Evolutionary conservation across 2,329 filamentous ascomycete genomes (phyloP).

Genomic region (Ophiosphaerella korrae): DNA sequence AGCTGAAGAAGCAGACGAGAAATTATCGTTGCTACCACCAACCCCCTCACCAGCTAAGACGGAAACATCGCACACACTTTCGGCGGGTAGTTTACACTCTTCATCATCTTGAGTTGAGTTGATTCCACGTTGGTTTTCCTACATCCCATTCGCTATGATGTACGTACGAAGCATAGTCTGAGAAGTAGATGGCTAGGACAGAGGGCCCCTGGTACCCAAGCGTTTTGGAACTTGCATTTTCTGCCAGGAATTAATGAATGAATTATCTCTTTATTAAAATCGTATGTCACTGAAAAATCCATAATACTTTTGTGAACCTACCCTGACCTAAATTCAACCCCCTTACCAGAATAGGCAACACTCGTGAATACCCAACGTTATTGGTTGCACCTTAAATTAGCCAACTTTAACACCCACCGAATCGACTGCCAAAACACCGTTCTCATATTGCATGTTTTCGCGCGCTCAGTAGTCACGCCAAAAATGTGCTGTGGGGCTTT

Average conservation of each 20-base stretch:
- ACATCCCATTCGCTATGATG: too few species aligned
- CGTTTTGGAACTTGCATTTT: too few species aligned
- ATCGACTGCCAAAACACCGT: not conserved
- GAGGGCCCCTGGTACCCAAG: too few species aligned
- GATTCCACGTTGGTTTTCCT: too few species aligned
- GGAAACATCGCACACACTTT: too few species aligned
- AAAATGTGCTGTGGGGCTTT: too few species aligned
- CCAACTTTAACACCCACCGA: conserved; percentile 1
- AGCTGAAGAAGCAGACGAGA: not conserved
- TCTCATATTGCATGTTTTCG: not conserved
- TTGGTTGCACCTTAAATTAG: conserved; percentile 2
- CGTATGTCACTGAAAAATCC: not conserved
- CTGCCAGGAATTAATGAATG: too few species aligned
- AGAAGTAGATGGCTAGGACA: too few species aligned
- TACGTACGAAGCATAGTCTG: too few species aligned
- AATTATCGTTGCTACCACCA: not conserved
- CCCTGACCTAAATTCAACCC: not conserved
- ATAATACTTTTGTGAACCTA: not conserved
- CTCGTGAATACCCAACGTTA: not conserved
- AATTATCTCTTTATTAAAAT: not conserved
- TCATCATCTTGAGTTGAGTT: too few species aligned
- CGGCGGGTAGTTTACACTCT: too few species aligned
- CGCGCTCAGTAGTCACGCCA: too few species aligned
- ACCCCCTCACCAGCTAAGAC: not conserved
- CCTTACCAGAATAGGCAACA: conserved; percentile 5